These are phyloP conservation scores for Rhizopogon roseolus DNA, from an alignment of 768 basidiomycete species.

Conservation along the genomic window DNA sequence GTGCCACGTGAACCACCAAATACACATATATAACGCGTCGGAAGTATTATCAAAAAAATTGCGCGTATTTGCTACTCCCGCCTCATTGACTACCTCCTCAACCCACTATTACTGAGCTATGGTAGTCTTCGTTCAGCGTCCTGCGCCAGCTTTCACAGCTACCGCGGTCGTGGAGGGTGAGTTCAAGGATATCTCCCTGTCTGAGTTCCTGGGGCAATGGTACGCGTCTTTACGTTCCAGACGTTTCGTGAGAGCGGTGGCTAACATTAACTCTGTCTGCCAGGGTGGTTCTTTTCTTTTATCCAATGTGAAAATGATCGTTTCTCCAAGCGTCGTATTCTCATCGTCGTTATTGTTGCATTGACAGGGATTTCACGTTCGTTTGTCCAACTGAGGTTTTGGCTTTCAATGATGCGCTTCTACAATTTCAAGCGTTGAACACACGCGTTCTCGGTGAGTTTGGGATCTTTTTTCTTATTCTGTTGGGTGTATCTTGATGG, in stretches of 20 bases:
- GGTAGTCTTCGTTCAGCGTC: conserved; percentile 68
- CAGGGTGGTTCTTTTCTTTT: conserved; percentile 93
- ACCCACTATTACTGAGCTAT: conserved; percentile 9
- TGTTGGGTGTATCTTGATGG: conserved; percentile 1
- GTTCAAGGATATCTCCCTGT: conserved; percentile 75
- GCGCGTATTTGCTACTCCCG: too few species aligned
- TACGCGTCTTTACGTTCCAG: conserved; percentile 26
- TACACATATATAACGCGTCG: conserved; percentile 25
- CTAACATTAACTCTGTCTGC: background rate
- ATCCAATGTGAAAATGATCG: conserved; percentile 67
- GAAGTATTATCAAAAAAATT: conserved; percentile 2
- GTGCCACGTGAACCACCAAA: conserved; percentile 9
- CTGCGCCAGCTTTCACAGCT: conserved; percentile 78
- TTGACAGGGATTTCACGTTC: conserved; percentile 74
- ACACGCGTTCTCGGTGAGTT: conserved; percentile 70
- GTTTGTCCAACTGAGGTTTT: conserved; percentile 96
- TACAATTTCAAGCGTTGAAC: conserved; percentile 67
- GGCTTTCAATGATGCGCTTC: conserved; percentile 87
- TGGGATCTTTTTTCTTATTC: background rate
- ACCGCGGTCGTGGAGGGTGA: conserved; percentile 70
- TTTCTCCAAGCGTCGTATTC: background rate
- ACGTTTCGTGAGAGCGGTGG: background rate
- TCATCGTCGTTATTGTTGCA: background rate
- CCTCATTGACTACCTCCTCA: background rate
- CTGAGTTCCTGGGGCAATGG: conserved; percentile 81